A percentile compares a stretch with the other conserved stretches of the same genome.
Conservation (phyloP, 495 filamentous ascomycete species). For the Barbatosphaeria neglecta region DNA sequence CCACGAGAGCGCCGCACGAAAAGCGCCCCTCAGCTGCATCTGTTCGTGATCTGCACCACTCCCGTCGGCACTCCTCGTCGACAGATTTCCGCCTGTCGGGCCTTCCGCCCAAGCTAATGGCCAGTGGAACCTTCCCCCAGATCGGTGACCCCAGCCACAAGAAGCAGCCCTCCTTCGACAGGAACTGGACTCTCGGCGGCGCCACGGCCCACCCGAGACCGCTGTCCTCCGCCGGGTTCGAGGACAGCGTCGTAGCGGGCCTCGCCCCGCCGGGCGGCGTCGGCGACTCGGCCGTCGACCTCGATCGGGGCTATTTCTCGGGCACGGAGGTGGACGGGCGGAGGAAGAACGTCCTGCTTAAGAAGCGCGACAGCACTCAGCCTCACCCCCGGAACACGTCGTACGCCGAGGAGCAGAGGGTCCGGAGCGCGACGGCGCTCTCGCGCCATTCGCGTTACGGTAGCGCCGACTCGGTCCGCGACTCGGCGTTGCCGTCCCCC, state of each 20-base stretch:
- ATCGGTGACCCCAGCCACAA: conserved; percentile 41
- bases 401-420: conserved; percentile 59
- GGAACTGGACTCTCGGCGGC: conserved; percentile 71
- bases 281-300: conserved; percentile 39
- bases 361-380: conserved; percentile 57
- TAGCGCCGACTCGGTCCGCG: conserved; percentile 50
- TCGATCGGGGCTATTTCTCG: conserved; percentile 91
- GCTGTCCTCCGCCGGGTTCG: conserved; percentile 34
- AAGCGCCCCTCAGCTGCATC: conserved; percentile 67
- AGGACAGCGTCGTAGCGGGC: conserved; percentile 13
- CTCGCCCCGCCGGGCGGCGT: background rate
- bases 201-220: conserved; percentile 21
- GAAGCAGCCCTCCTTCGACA: conserved; percentile 81
- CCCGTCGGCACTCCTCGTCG: conserved; percentile 79
- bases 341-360: conserved; percentile 55
- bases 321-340: conserved; percentile 72
- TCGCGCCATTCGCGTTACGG: conserved; percentile 68
- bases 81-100: conserved; percentile 51
- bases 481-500: conserved; percentile 20
- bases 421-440: conserved; percentile 45
- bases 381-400: conserved; percentile 56
- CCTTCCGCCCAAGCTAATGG: conserved; percentile 20
- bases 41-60: conserved; percentile 71
- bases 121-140: conserved; percentile 22
- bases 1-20: conserved; percentile 35